Base-by-base conservation (phyloP, 164 flowering plant species). In the Sextonia rubra region DNA sequence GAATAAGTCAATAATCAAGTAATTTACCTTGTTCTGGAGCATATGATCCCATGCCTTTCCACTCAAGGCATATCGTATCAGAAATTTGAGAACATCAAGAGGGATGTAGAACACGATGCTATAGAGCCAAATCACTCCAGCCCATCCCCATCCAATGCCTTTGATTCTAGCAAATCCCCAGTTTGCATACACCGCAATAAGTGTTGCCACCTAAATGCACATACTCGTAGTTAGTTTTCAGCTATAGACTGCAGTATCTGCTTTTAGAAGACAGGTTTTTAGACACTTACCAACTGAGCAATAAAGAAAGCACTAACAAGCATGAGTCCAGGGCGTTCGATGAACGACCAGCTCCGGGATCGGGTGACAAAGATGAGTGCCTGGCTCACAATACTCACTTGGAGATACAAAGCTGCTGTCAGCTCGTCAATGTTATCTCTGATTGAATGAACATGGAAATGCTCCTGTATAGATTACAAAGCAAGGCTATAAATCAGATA, bases 341-440 rank as follows among this genome's bases (percentile, higher is more conserved):
- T 60, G 64, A 82, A 92, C 24, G 97, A 92, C 93, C 92, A 91
- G 77, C 98, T 86, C 70, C 93, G 78, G 27, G 98, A 92, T 48
- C 98, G 77, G 49, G 97, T 92, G 69, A 92, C 97, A 64, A 92
- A 92, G 77, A 92, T 92, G 75, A 92, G 90, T 24, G 97, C 97
- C 77, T 92, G 97, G 71, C 97, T 92, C 61, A 92, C 80, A 25
- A 92, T 88, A 70, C 96, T 92, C 69, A 91, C 96, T 92, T 92
- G 98, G 70, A 92, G 91, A 78, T 91, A 91, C 17, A 91, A 69
- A 9, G 94, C 96, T 37, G 94, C 82, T 7, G 85, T 88, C 61
- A 91, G 82, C 83, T 88, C 85, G 7, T 81, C 80, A 0, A n/a
- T 12, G 62, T 75, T 80, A 9, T 63, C 65, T 24, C 71, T 63